Percentiles rank a stretch among this genome's conserved stretches.
Evolutionary conservation across 305 asterid species (phyloP).

Genomic region (Caryopteris hybrid): DNA sequence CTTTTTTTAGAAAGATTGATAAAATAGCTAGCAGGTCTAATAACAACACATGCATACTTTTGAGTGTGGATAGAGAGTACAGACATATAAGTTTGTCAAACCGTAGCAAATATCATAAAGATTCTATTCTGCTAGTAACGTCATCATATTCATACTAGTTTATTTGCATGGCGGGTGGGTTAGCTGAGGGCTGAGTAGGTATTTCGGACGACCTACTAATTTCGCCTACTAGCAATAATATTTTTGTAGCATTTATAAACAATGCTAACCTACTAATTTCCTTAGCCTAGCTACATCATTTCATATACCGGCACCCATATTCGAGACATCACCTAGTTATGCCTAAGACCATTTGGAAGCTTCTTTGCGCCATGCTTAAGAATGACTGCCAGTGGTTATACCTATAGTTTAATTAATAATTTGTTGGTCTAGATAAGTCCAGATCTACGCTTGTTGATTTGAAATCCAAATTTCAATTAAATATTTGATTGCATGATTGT

Average conservation of each 20-base stretch:
- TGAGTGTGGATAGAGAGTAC: background rate
- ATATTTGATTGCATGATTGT: background rate
- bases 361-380: background rate
- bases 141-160: background rate
- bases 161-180: background rate
- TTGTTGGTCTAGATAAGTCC: slow-evolving; percentile 11
- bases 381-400: background rate
- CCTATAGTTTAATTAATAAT: background rate
- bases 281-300: background rate
- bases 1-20: too few species aligned
- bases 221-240: background rate
- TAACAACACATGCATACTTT: background rate
- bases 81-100: too few species aligned
- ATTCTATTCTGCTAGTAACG: background rate
- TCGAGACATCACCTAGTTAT: background rate
- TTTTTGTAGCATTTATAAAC: background rate
- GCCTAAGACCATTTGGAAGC: slow-evolving; percentile 3
- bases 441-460: slow-evolving; percentile 1
- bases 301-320: background rate
- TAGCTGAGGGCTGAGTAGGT: background rate
- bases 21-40: background rate
- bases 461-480: slow-evolving; percentile 7
- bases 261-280: background rate
- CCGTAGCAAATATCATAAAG: background rate
- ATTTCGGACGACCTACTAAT: background rate